Conservation (phyloP, 2,329 filamentous ascomycete species). For the Colletotrichum phormii region DNA sequence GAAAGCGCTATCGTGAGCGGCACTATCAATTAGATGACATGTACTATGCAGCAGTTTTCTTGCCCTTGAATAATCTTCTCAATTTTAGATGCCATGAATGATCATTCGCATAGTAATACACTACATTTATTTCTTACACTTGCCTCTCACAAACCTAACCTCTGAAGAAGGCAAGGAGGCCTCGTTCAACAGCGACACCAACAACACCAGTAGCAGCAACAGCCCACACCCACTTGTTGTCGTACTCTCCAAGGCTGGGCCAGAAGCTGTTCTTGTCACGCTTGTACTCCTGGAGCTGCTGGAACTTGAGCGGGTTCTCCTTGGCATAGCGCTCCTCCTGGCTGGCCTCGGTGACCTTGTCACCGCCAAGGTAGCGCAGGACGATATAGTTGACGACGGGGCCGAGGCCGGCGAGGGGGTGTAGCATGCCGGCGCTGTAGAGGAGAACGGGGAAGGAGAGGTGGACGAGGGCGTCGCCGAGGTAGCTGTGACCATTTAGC, state of each 20-base stretch:
- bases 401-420: conserved; percentile 65
- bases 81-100: background rate
- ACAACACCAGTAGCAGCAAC: conserved; percentile 61
- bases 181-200: conserved; percentile 58
- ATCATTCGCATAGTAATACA: background rate
- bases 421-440: conserved; percentile 65
- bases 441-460: conserved; percentile 69
- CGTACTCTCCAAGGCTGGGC: conserved; percentile 61
- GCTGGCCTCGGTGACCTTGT: conserved; percentile 63
- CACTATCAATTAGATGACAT: no score
- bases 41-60: background rate
- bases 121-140: background rate
- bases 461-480: conserved; percentile 70
- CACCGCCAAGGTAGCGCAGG: conserved; percentile 67
- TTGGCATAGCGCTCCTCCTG: conserved; percentile 65
- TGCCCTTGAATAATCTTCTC: background rate
- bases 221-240: conserved; percentile 68
- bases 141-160: background rate
- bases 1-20: no score
- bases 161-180: conserved; percentile 20
- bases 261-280: conserved; percentile 70
- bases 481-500: conserved; percentile 53
- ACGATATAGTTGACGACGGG: conserved; percentile 69
- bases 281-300: conserved; percentile 63
- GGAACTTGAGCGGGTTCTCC: conserved; percentile 61